Evolutionary conservation across 768 basidiomycete species (phyloP).

Genomic region (Termitomyces sp.): DNA sequence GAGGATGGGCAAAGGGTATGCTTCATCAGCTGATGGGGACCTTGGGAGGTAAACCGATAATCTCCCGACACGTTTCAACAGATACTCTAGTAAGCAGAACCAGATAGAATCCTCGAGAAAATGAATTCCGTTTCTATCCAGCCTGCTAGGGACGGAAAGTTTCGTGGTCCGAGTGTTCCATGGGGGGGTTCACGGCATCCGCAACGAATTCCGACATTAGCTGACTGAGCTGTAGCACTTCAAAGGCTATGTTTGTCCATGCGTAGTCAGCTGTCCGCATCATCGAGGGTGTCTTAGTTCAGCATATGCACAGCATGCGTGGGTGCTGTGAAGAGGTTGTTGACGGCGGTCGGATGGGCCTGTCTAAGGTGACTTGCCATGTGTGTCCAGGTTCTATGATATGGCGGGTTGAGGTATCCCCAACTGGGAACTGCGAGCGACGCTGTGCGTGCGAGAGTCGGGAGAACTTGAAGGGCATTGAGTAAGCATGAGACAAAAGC

Average conservation of each 20-base stretch:
- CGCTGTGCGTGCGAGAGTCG: not conserved
- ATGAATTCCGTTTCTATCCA: not conserved
- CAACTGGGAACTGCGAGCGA: not conserved
- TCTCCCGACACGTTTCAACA: conserved; percentile 6
- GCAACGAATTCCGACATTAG: not conserved
- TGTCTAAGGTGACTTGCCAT: not conserved
- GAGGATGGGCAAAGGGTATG: conserved; percentile 7
- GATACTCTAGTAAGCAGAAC: not conserved
- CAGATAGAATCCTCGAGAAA: not conserved
- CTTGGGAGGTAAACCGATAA: conserved; percentile 5
- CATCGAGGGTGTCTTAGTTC: not conserved
- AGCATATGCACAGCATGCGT: not conserved
- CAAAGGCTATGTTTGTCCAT: not conserved
- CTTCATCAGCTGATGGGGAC: conserved; percentile 7
- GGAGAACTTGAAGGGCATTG: not conserved
- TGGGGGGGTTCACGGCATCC: not conserved
- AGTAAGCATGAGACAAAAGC: not conserved
- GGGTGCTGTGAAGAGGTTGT: not conserved
- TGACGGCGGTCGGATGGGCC: not conserved
- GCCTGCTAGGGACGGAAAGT: not conserved
- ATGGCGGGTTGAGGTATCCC: not conserved
- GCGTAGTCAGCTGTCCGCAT: not conserved
- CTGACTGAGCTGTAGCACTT: not conserved
- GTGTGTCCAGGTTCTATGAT: too few species aligned
- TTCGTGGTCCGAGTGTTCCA: not conserved